Base-by-base conservation (phyloP, 768 basidiomycete genomes). In the Cantharellus cinnabarinus region DNA sequence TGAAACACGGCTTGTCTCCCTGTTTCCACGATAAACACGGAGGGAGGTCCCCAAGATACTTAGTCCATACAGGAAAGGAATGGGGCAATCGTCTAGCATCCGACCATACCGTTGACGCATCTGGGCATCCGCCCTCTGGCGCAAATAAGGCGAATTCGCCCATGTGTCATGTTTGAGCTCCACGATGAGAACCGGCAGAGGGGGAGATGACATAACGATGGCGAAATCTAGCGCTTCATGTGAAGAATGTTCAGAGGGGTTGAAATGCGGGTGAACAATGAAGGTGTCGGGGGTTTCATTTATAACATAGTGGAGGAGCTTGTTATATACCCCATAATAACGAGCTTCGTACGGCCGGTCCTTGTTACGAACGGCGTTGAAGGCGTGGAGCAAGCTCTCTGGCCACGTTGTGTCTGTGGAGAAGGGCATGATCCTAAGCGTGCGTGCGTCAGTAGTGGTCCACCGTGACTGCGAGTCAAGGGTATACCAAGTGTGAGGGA, bases 271-370 rank as follows among this genome's bases (percentile, higher is more conserved):
- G 44, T n/a, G n/a, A n/a, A 69, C 66, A 65, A 73, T 58, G 59
- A 68, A 69, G 66, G 64, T 67, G 14, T 61, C 57, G 65, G 69
- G 70, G 50, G 64, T 44, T 34, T 64, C 62, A 48, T 65, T 62
- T 53, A 65, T 64, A 66, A 68, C 64, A 63, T 72, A 73, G 61
- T 68, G 71, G 42, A 74, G 64, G 35, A 73, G 68, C 62, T 66
- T 68, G 68, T 71, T 65, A 61, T 72, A 73, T 48, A 72, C 70
- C 44, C 71, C 72, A 65, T 69, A 70, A 61, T 71, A 73, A 48
- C 20, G 44, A n/a, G n/a, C n/a, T n/a, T n/a, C n/a, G 7, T 48
- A 20, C 20, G 44, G 10, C 58, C 68, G 68, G 63, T 66, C 64
- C 64, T 70, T 66, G 42, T 64, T 60, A 63, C 67, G 66, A 62